Percentiles rank a stretch among this genome's conserved stretches.
These are phyloP conservation scores for Leishmania aethiopica DNA, from an alignment of 208 protist species.

Conservation along the genomic window DNA sequence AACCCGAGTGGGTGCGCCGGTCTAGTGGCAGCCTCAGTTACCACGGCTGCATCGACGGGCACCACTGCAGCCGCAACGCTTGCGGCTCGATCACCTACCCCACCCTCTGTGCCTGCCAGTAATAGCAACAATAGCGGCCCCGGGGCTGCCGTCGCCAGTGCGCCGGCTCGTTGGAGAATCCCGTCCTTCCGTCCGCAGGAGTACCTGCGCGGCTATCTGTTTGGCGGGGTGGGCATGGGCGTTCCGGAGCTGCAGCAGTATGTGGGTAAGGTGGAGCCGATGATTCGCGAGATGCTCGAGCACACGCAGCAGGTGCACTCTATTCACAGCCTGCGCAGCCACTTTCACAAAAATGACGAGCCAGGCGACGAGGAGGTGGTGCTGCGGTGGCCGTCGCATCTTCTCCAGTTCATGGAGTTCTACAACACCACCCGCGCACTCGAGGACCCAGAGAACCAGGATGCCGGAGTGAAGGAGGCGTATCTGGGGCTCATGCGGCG, in stretches of 20 bases:
- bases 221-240: slow-evolving; percentile 65
- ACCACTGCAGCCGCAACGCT: neutral
- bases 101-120: neutral
- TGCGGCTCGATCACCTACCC: neutral
- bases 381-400: slow-evolving; percentile 77
- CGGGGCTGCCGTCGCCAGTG: neutral
- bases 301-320: slow-evolving; percentile 89
- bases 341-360: slow-evolving; percentile 72
- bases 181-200: slow-evolving; percentile 75
- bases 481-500: slow-evolving; percentile 64
- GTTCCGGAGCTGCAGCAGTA: slow-evolving; percentile 90
- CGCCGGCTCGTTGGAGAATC: slow-evolving; percentile 42
- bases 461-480: slow-evolving; percentile 52
- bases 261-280: slow-evolving; percentile 82
- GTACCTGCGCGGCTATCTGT: slow-evolving; percentile 80
- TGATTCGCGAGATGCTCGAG: slow-evolving; percentile 89
- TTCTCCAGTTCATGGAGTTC: slow-evolving; percentile 92
- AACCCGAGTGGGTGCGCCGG: neutral
- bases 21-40: neutral
- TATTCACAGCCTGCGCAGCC: slow-evolving; percentile 61
- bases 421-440: slow-evolving; percentile 77
- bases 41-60: neutral
- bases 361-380: slow-evolving; percentile 61
- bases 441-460: slow-evolving; percentile 67
- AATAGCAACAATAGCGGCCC: slow-evolving; percentile 6